Conservation (phyloP, 1,284 basidiomycete species). For the Bothia castanella region DNA sequence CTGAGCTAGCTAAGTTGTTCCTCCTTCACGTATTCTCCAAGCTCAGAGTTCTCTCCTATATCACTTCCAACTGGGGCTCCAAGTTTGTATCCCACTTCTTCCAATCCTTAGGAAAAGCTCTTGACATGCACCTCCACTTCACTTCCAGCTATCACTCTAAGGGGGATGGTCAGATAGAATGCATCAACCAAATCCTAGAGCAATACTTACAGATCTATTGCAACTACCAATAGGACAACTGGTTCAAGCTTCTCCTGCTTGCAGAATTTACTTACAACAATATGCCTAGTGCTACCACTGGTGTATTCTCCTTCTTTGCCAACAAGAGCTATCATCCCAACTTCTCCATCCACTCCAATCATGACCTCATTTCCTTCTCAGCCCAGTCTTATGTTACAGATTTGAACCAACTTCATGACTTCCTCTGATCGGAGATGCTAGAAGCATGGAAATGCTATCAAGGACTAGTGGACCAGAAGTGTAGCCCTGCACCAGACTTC, state of each 20-base stretch:
- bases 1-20: background rate
- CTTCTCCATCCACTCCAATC: background rate
- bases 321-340: background rate
- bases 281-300: background rate
- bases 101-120: background rate
- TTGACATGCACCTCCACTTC: background rate
- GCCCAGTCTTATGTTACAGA: background rate
- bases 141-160: background rate
- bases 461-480: background rate
- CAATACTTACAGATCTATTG: background rate
- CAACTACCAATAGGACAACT: no score
- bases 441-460: background rate
- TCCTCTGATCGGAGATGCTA: background rate
- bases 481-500: background rate
- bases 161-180: background rate
- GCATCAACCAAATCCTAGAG: background rate
- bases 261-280: constrained; percentile 32
- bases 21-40: background rate
- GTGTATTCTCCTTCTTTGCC: background rate
- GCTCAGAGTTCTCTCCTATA: background rate
- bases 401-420: background rate
- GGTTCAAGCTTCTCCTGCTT: constrained; percentile 21
- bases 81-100: background rate
- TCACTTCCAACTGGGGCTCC: no score
- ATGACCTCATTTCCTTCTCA: background rate